These are phyloP conservation scores for Lentinula sp. DNA, from an alignment of 768 basidiomycete species.

Conservation along the genomic window DNA sequence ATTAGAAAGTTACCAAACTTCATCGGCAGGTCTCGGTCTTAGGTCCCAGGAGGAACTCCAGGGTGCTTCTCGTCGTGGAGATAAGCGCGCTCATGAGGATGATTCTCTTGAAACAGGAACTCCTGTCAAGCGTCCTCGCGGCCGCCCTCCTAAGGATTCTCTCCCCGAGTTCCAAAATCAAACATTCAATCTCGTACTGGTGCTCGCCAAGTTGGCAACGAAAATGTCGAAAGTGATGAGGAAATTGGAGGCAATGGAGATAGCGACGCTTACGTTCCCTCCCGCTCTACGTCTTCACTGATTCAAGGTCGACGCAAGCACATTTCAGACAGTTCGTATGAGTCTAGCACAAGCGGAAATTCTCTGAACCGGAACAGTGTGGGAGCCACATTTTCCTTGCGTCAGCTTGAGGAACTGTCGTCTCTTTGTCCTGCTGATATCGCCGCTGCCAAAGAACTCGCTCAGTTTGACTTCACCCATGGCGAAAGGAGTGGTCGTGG, in stretches of 20 bases:
- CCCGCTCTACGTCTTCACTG: background rate
- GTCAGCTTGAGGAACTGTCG: background rate
- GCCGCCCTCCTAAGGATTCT: background rate
- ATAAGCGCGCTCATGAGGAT: background rate
- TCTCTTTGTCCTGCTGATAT: background rate
- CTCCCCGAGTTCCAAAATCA: background rate
- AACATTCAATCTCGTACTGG: background rate
- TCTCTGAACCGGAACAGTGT: background rate
- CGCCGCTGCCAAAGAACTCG: background rate
- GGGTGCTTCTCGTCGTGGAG: background rate
- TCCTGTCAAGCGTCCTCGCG: background rate
- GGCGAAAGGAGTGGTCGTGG: background rate
- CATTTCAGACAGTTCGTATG: background rate
- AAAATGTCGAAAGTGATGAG: background rate
- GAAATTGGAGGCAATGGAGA: background rate
- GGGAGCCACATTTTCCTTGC: background rate
- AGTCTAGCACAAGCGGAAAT: background rate
- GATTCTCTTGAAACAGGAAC: background rate
- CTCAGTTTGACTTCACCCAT: background rate
- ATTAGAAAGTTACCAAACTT: background rate
- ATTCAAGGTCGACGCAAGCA: background rate
- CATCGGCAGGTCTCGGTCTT: background rate
- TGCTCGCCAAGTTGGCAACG: background rate
- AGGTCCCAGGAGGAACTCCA: too few species aligned
- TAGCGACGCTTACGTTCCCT: constrained; percentile 1